phyloP scores from a whole-genome alignment of 1,139 yeast genomes.

The Blastobotrys serpentis region DNA sequence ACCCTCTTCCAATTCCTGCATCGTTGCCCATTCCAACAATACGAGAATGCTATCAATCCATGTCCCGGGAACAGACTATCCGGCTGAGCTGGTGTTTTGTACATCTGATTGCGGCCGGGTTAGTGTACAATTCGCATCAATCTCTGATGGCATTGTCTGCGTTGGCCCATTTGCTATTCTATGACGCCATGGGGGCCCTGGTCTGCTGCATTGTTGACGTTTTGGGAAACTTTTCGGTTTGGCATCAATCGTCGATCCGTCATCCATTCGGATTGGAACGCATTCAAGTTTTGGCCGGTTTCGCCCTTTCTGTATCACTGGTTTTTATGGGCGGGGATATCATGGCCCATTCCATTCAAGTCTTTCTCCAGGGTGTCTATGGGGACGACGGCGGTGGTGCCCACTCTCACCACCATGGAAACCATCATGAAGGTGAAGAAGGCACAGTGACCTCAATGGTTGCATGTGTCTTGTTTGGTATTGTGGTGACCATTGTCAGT shows the following conservation, averaged over 20 bases:
- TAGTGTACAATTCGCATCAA: conserved; percentile 55
- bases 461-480: conserved; percentile 36
- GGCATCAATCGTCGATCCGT: conserved; percentile 80
- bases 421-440: conserved; percentile 46
- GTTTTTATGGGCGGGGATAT: conserved; percentile 90
- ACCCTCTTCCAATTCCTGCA: conserved; percentile 70
- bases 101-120: conserved; percentile 56
- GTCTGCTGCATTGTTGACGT: conserved; percentile 71
- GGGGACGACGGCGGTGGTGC: conserved; percentile 30
- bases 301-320: conserved; percentile 80
- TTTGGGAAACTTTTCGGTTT: conserved; percentile 85
- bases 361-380: conserved; percentile 54
- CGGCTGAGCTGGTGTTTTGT: conserved; percentile 65
- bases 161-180: conserved; percentile 80
- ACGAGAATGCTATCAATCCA: conserved; percentile 57
- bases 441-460: conserved; percentile 35
- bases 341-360: conserved; percentile 80
- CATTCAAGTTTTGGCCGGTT: conserved; percentile 81
- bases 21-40: conserved; percentile 77
- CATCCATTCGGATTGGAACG: conserved; percentile 92
- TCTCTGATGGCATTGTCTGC: conserved; percentile 68
- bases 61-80: conserved; percentile 52
- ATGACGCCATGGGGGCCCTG: conserved; percentile 79
- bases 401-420: conserved; percentile 36
- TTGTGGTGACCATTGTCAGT: conserved; percentile 37